phyloP scores from a whole-genome alignment of 169 alveolate species.

The Plasmodium yoelii region DNA sequence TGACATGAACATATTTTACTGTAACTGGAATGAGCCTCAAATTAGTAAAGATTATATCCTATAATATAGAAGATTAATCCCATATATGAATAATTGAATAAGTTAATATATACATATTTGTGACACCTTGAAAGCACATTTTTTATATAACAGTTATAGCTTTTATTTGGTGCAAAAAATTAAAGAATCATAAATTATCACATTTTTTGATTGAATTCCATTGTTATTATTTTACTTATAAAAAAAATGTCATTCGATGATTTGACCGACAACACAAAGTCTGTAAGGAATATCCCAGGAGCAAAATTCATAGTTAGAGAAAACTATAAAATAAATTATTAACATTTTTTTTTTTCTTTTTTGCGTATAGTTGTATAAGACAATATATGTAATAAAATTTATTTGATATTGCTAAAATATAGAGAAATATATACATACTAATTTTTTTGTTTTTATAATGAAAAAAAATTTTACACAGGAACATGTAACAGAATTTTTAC shows the following conservation, averaged over 20 bases:
- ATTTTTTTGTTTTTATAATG: constrained; percentile 2
- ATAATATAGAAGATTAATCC: too few relatives aligned
- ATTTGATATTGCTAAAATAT: too few relatives aligned
- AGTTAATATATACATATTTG: too few relatives aligned
- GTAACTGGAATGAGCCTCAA: too few relatives aligned
- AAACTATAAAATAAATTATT: constrained; percentile 26
- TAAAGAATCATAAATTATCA: too few relatives aligned
- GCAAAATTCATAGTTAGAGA: constrained; percentile 72
- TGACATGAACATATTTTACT: too few relatives aligned
- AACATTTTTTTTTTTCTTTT: not conserved
- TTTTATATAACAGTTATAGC: too few relatives aligned
- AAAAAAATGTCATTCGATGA: constrained; percentile 74
- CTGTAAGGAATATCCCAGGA: constrained; percentile 76
- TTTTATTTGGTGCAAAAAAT: too few relatives aligned
- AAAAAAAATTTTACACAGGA: constrained; percentile 33
- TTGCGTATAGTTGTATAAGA: not conserved
- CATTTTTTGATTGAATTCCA: not conserved
- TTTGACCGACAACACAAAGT: constrained; percentile 72
- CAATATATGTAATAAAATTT: not conserved
- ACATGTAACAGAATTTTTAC: constrained; percentile 67
- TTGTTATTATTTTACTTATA: not conserved
- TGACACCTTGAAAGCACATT: too few relatives aligned
- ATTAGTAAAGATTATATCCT: too few relatives aligned
- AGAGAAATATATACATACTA: too few relatives aligned
- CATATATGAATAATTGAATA: too few relatives aligned